These are phyloP conservation scores for Calonectria ilicicola DNA, from an alignment of 2,329 filamentous ascomycete genomes.

Conservation along the genomic window DNA sequence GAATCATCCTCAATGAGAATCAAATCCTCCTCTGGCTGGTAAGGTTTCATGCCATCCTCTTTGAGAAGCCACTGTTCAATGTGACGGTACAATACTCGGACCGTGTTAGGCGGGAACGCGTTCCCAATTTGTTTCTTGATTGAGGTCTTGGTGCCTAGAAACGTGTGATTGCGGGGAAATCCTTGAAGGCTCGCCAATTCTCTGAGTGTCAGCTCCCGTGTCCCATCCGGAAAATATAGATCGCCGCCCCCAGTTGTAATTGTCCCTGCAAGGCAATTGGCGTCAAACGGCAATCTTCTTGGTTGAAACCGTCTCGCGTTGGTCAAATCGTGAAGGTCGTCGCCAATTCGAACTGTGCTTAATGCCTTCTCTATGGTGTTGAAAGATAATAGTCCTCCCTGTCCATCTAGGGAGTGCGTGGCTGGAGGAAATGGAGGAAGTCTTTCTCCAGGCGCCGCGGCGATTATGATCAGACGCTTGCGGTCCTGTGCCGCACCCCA, in stretches of 20 bases:
- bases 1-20: conserved; percentile 42
- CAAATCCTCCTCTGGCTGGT: conserved; percentile 32
- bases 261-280: conserved; percentile 62
- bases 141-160: conserved; percentile 56
- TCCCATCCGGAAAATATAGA: conserved; percentile 75
- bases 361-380: conserved; percentile 60
- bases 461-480: conserved; percentile 67
- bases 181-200: conserved; percentile 79
- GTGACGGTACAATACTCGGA: conserved; percentile 62
- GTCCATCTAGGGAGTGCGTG: conserved; percentile 65
- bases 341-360: conserved; percentile 43
- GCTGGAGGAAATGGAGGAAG: conserved; percentile 74
- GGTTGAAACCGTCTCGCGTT: conserved; percentile 43
- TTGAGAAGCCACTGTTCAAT: conserved; percentile 59
- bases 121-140: conserved; percentile 80
- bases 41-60: conserved; percentile 52
- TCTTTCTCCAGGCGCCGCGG: conserved; percentile 74
- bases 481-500: conserved; percentile 65
- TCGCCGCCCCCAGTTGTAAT: conserved; percentile 74
- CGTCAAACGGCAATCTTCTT: conserved; percentile 55
- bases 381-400: conserved; percentile 51
- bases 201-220: conserved; percentile 71
- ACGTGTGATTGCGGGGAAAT: conserved; percentile 73
- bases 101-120: conserved; percentile 76
- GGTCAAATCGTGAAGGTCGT: conserved; percentile 55